These are phyloP conservation scores for Hyaloscypha hepaticicola DNA, from an alignment of 495 filamentous ascomycete species.

Conservation along the genomic window DNA sequence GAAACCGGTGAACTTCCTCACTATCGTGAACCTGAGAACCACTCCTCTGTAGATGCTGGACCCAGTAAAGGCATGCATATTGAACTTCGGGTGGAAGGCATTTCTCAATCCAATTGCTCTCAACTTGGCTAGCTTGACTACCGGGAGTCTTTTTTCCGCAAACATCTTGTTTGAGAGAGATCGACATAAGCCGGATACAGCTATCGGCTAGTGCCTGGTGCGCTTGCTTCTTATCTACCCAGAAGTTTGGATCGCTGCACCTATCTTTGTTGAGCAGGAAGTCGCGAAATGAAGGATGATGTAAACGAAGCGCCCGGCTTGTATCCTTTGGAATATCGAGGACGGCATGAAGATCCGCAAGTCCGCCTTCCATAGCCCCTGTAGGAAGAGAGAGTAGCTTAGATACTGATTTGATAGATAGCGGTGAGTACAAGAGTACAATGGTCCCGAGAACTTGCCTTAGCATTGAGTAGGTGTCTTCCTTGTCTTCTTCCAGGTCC, in stretches of 20 bases:
- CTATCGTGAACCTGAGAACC: conserved; percentile 2
- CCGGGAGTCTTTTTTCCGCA: conserved; percentile 37
- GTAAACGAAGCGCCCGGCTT: conserved; percentile 35
- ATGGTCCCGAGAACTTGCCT: conserved; percentile 33
- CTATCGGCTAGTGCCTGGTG: conserved; percentile 35
- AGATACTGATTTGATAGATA: conserved; percentile 33
- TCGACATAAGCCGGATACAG: conserved; percentile 40
- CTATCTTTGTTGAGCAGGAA: conserved; percentile 43
- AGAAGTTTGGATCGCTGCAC: conserved; percentile 36
- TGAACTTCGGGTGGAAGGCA: conserved; percentile 32
- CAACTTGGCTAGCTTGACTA: conserved; percentile 26
- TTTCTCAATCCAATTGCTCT: conserved; percentile 19
- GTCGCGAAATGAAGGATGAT: conserved; percentile 52
- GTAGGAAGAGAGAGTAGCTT: conserved; percentile 23
- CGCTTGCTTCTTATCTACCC: conserved; percentile 39
- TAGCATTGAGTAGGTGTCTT: not conserved
- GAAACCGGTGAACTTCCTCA: conserved; percentile 8
- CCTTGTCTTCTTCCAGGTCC: conserved; percentile 7
- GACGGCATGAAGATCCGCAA: conserved; percentile 37
- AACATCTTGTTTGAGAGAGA: conserved; percentile 35
- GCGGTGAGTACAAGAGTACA: conserved; percentile 34
- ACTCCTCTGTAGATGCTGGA: conserved; percentile 13
- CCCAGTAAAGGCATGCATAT: no score
- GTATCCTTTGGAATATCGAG: conserved; percentile 35
- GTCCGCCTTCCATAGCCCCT: conserved; percentile 22